Percentiles rank a stretch among this genome's conserved stretches.
Conservation (phyloP, 129 eudicot genomes). For the Calendula officinalis region DNA sequence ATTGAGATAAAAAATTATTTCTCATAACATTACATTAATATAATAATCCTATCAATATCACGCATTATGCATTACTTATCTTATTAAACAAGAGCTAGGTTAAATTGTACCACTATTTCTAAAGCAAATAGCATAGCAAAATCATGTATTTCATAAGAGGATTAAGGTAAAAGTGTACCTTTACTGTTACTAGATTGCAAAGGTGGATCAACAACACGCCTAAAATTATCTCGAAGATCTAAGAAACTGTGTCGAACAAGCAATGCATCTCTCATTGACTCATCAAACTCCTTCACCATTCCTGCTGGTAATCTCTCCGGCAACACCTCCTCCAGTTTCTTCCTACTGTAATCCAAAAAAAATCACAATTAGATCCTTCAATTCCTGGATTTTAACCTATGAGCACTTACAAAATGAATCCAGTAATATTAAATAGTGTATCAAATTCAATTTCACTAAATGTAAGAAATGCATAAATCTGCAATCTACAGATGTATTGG, state of each 20-base stretch:
- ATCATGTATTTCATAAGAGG: not conserved
- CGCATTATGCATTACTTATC: not conserved
- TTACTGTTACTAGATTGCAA: constrained; percentile 37
- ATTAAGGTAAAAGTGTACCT: constrained; percentile 35
- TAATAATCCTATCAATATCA: not conserved
- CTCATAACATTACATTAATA: not conserved
- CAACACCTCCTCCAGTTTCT: constrained; percentile 58
- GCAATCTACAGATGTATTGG: not conserved
- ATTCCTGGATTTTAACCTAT: not conserved
- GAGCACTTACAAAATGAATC: not conserved
- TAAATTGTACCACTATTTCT: no score
- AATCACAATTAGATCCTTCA: not conserved
- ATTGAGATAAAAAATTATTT: constrained; percentile 7
- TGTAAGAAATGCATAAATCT: not conserved
- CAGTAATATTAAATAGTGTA: not conserved
- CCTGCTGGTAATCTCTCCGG: constrained; percentile 92
- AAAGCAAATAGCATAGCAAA: not conserved
- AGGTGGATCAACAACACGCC: constrained; percentile 77
- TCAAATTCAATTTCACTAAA: not conserved
- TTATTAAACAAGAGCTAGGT: not conserved
- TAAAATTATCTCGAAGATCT: constrained; percentile 86
- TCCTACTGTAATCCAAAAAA: constrained; percentile 41
- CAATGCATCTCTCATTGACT: constrained; percentile 68
- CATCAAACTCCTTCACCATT: constrained; percentile 90
- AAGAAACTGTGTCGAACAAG: constrained; percentile 70